Evolutionary conservation across 768 basidiomycete species (phyloP).

Genomic region (Lentinula boryana): DNA sequence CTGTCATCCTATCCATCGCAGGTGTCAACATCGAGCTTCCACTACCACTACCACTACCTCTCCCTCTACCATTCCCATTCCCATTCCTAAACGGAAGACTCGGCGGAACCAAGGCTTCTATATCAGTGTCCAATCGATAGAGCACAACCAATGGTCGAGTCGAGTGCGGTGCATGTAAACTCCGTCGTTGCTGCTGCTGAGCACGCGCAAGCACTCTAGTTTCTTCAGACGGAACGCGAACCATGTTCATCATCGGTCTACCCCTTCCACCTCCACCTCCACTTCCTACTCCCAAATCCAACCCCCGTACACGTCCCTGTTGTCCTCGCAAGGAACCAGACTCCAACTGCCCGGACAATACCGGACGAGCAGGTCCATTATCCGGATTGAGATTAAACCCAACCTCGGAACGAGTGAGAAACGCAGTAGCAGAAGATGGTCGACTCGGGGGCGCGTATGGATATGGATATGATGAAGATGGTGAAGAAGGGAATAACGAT

Average conservation of each 20-base stretch:
- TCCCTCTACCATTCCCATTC: neutral
- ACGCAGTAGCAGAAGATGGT: neutral
- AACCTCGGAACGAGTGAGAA: neutral
- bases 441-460: neutral
- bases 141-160: neutral
- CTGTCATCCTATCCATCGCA: neutral
- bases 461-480: too few species aligned
- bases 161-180: too few species aligned
- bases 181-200: neutral
- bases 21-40: neutral
- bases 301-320: too few species aligned
- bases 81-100: neutral
- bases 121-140: neutral
- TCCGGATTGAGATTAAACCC: neutral
- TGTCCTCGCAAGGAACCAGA: too few species aligned
- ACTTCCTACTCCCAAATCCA: too few species aligned
- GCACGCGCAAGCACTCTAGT: neutral
- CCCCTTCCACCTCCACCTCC: too few species aligned
- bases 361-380: neutral
- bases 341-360: too few species aligned
- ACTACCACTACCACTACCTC: neutral
- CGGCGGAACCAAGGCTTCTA: neutral
- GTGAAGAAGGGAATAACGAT: neutral
- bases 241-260: neutral
- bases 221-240: neutral